A percentile compares a stretch with the other conserved stretches of the same genome.
Conservation (phyloP, 1,139 yeast species). For the Geotrichum reessii region DNA sequence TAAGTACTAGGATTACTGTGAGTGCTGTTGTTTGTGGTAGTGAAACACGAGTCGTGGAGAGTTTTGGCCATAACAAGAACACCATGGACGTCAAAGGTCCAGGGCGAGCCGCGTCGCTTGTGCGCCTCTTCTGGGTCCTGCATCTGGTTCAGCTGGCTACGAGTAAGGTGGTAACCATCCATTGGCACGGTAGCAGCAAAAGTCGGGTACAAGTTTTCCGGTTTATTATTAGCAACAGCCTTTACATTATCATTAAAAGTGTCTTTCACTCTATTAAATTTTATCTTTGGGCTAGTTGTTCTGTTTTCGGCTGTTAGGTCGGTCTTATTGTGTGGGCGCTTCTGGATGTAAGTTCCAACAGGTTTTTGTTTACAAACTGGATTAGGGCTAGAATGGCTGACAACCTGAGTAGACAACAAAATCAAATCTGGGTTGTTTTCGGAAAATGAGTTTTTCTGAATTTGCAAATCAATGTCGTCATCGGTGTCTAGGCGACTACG, state of each 20-base stretch:
- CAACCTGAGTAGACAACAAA: neutral
- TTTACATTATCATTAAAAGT: neutral
- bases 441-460: neutral
- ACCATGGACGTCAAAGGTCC: constrained; percentile 55
- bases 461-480: neutral
- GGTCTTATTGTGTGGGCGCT: neutral
- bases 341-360: neutral
- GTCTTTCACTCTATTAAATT: no score
- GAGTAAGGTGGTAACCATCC: constrained; percentile 82
- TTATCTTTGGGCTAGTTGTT: no score
- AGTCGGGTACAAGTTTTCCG: neutral
- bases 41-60: constrained; percentile 8
- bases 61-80: constrained; percentile 12
- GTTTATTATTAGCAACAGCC: neutral
- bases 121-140: constrained; percentile 54
- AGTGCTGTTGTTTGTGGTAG: neutral
- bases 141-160: constrained; percentile 48
- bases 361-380: neutral
- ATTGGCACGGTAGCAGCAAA: constrained; percentile 41
- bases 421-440: neutral
- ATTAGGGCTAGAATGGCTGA: neutral
- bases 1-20: neutral
- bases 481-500: neutral
- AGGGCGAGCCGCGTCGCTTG: constrained; percentile 73
- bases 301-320: neutral